Conservation (phyloP, 2,329 filamentous ascomycete species). For the Neonectria sp. region DNA sequence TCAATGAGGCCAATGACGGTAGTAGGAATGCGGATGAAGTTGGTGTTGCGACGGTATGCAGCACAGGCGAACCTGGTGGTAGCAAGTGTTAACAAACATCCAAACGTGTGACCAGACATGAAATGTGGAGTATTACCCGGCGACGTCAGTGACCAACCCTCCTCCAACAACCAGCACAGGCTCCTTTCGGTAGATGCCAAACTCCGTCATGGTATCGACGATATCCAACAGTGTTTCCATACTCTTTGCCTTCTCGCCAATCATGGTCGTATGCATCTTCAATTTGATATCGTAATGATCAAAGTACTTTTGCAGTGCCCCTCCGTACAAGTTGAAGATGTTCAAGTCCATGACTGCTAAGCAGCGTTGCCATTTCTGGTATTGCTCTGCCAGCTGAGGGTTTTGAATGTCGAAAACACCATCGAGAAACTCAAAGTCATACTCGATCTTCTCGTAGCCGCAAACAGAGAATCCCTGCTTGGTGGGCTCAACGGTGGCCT, state of each 20-base stretch:
- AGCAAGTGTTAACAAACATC: slow-evolving; percentile 25
- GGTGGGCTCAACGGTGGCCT: slow-evolving; percentile 75
- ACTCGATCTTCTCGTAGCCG: slow-evolving; percentile 83
- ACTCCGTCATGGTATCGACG: slow-evolving; percentile 81
- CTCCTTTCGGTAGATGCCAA: slow-evolving; percentile 79
- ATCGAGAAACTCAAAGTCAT: slow-evolving; percentile 82
- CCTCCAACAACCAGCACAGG: slow-evolving; percentile 78
- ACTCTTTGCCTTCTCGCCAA: slow-evolving; percentile 82
- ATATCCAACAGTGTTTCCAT: slow-evolving; percentile 79
- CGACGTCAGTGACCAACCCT: slow-evolving; percentile 81
- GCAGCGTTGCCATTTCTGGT: slow-evolving; percentile 75
- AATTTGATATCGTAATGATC: slow-evolving; percentile 74
- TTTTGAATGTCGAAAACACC: slow-evolving; percentile 75
- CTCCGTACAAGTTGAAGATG: slow-evolving; percentile 78
- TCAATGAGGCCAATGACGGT: slow-evolving; percentile 84
- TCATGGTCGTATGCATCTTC: slow-evolving; percentile 79
- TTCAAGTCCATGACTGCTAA: slow-evolving; percentile 80
- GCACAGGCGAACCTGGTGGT: slow-evolving; percentile 76
- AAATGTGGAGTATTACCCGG: slow-evolving; percentile 68
- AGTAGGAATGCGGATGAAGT: slow-evolving; percentile 81
- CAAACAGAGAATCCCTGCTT: slow-evolving; percentile 77
- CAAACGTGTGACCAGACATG: slow-evolving; percentile 23
- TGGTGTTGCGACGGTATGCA: slow-evolving; percentile 79
- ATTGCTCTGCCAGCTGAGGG: slow-evolving; percentile 74
- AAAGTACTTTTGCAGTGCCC: slow-evolving; percentile 77